phyloP scores from a whole-genome alignment of 1,284 basidiomycete species.

The Apiotrichum veenhuisii region DNA sequence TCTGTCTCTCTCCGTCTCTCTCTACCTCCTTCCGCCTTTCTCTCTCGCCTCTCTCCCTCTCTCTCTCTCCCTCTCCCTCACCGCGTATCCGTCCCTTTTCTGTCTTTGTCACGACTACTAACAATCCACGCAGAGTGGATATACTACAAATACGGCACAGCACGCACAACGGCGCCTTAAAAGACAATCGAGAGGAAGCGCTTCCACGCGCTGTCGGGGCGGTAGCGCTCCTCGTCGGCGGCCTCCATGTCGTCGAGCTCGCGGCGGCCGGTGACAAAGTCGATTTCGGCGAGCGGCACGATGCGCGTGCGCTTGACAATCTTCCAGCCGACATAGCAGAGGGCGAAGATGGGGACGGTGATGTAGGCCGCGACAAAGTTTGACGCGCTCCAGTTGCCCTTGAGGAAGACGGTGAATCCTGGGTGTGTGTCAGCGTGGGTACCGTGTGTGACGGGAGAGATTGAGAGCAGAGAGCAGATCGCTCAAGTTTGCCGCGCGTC shows the following conservation, averaged over 20 bases:
- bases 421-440: conserved; percentile 34
- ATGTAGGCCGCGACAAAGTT: conserved; percentile 50
- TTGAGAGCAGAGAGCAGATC: not conserved
- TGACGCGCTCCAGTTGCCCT: conserved; percentile 54
- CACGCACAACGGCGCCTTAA: no score
- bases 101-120: no score
- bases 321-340: conserved; percentile 56
- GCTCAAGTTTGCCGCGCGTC: not conserved
- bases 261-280: conserved; percentile 62
- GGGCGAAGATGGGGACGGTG: conserved; percentile 25
- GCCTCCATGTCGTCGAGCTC: conserved; percentile 60
- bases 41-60: no score
- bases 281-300: conserved; percentile 58
- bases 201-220: conserved; percentile 22
- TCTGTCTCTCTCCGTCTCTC: no score
- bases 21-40: no score
- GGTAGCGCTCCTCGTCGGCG: conserved; percentile 32
- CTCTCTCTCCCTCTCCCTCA: no score
- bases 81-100: no score
- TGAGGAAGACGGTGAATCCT: conserved; percentile 58
- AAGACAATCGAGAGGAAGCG: conserved; percentile 30
- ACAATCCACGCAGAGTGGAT: no score
- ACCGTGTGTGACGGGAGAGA: not conserved
- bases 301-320: conserved; percentile 56
- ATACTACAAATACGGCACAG: no score